Base-by-base conservation (phyloP, 352 stramenopile species). In the Phytophthora sp. region DNA sequence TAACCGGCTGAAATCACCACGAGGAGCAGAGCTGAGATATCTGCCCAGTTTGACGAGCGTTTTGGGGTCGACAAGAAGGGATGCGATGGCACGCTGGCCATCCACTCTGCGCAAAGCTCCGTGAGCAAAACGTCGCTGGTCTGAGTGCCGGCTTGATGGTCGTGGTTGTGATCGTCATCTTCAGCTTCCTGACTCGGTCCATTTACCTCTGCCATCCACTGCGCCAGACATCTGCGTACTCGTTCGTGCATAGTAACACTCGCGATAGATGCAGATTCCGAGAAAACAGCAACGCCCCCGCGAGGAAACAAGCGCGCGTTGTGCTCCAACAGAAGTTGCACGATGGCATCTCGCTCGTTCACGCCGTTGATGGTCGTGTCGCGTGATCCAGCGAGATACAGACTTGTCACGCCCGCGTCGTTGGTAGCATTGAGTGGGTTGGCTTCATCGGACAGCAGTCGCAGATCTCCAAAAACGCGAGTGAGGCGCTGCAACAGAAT, bases 1-100 rank as follows among this genome's bases (percentile, higher is more conserved):
- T 69, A 74, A 2, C 65, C 65, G 13, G 59, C 37, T 15, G 32
- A 66, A 6, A 66, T 68, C 0, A 66, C 3, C 32, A 69, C 43
- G 4, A 41, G 31, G 2, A 69, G 23, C 20, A 62, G 23, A 20
- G 54, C 20, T 4, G 15, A 2, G 27, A n/a, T n/a, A n/a, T n/a
- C n/a, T n/a, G n/a, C n/a, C n/a, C n/a, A n/a, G n/a, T n/a, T n/a
- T n/a, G n/a, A n/a, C n/a, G n/a, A n/a, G n/a, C n/a, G n/a, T n/a
- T n/a, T n/a, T n/a, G n/a, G n/a, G n/a, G n/a, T n/a, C n/a, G n/a
- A n/a, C 32, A 57, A 3, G 41, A 43, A 0, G 27, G 41, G 1
- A 28, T 17, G 28, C 41, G n/a, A 71, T 5, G n/a, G 24, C n/a
- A 44, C 49, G 23, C 41, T 32, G 28, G 48, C 12, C 17, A 60